Evolutionary conservation across 192 early-diverging fungal genomes (phyloP).

Genomic region (Podila epicladia): DNA sequence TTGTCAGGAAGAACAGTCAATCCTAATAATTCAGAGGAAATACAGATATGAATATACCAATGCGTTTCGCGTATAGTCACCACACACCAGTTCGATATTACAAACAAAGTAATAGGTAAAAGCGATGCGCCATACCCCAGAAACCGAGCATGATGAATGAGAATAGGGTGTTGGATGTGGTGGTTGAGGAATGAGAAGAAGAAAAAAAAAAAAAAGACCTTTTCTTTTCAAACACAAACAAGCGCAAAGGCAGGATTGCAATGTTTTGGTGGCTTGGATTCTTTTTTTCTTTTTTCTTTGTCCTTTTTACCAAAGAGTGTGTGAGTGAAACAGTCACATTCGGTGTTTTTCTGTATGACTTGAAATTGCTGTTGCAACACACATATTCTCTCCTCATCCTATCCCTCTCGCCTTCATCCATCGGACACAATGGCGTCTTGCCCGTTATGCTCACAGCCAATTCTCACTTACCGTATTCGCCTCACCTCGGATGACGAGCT

Average conservation of each 20-base stretch:
- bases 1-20: slow-evolving; percentile 73
- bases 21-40: slow-evolving; percentile 36
- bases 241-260: slow-evolving; percentile 2
- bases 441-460: slow-evolving; percentile 8
- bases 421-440: slow-evolving; percentile 10
- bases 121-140: slow-evolving; percentile 54
- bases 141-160: slow-evolving; percentile 63
- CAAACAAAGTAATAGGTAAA: not conserved
- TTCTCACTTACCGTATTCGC: slow-evolving; percentile 11
- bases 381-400: not conserved
- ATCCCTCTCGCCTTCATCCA: not conserved
- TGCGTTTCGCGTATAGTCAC: not conserved
- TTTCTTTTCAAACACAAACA: slow-evolving; percentile 1
- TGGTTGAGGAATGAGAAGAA: slow-evolving; percentile 1
- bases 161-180: not conserved
- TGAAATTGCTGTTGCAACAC: not conserved
- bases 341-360: not conserved
- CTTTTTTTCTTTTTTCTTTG: slow-evolving; percentile 7
- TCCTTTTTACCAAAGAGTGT: not conserved
- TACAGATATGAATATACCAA: not conserved
- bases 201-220: not conserved
- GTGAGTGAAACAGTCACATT: slow-evolving; percentile 8
- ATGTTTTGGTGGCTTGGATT: not conserved
- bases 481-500: slow-evolving; percentile 16
- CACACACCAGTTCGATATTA: not conserved